Evolutionary conservation across 768 basidiomycete genomes (phyloP), one percentile per base, ranked within the genome.

Genomic region (Phylloporus sp.): DNA sequence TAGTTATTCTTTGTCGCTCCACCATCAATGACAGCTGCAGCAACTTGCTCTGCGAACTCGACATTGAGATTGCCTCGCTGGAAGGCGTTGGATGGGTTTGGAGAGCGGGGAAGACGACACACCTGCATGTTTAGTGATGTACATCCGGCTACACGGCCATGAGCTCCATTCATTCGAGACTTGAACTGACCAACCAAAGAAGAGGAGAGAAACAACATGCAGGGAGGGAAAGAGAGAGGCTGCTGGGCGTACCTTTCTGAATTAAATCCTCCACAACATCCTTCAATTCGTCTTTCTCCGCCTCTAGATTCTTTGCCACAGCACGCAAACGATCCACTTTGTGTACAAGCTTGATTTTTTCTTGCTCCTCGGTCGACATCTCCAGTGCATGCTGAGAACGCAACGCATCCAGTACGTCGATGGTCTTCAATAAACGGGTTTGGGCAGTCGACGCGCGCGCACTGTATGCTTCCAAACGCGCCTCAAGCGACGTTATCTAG

Each of bases 181-280:
- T 59, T 80, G 75, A 28, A 81, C 80, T 79, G 52, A 42, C 28
- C 38, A 34, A 50, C 31, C 18, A 47, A 53, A 41, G 23, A 27
- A 9, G 36, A 27, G 15, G 11, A 6, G 16, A 5, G 31, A 26
- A 32, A 29, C 23, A 18, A 2, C 44, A 29, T 20, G 28, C n/a
- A n/a, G 20, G 22, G 22, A 38, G 34, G 22, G 24, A 18, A 43
- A 18, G 31, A 24, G 8, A 16, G 12, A 26, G 22, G 10, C 11
- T 5, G 26, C 29, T 16, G 23, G 18, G 69, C 79, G 35, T 57
- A 84, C 84, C 79, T 80, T 80, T 82, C 63, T 81, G 73, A n/a
- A 81, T 73, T 35, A 85, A 61, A 45, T 74, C 64, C 44, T 73
- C 57, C 2, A 85, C 79, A 6, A 76, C 78, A 38, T 81, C 79